Conservation (phyloP, 805 yeast species). For the Myxozyma sirexii region DNA sequence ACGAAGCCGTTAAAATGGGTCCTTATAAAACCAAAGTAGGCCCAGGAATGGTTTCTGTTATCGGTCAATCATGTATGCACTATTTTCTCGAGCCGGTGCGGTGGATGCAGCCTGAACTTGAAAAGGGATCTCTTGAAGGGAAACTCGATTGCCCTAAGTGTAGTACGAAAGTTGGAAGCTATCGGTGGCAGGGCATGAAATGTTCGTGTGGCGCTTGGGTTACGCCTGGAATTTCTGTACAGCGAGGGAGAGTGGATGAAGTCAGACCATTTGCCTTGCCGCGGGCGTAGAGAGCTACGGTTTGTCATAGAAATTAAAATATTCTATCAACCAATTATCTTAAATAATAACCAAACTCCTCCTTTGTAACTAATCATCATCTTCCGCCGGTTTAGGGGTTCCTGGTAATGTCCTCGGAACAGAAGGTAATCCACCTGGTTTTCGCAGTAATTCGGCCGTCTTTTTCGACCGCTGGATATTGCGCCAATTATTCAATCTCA, state of each 20-base stretch:
- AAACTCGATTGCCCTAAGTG: slow-evolving; percentile 85
- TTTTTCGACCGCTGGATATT: slow-evolving; percentile 40
- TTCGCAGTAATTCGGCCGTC: slow-evolving; percentile 40
- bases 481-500: slow-evolving; percentile 44
- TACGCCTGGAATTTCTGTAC: slow-evolving; percentile 85
- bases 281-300: slow-evolving; percentile 6
- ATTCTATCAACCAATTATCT: background rate
- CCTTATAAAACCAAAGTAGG: slow-evolving; percentile 20
- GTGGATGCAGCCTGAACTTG: slow-evolving; percentile 88
- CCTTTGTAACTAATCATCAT: background rate
- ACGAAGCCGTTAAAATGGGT: slow-evolving; percentile 8
- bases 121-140: slow-evolving; percentile 79
- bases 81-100: slow-evolving; percentile 82
- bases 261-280: slow-evolving; percentile 39
- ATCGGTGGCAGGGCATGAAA: slow-evolving; percentile 90
- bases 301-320: background rate
- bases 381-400: slow-evolving; percentile 23
- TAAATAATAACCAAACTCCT: background rate
- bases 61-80: slow-evolving; percentile 66
- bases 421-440: slow-evolving; percentile 42
- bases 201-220: slow-evolving; percentile 97
- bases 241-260: slow-evolving; percentile 78
- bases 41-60: slow-evolving; percentile 33
- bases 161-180: slow-evolving; percentile 81
- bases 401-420: slow-evolving; percentile 39